phyloP scores from a whole-genome alignment of 2,329 filamentous ascomycete species.

The Leptodontidium sp. region DNA sequence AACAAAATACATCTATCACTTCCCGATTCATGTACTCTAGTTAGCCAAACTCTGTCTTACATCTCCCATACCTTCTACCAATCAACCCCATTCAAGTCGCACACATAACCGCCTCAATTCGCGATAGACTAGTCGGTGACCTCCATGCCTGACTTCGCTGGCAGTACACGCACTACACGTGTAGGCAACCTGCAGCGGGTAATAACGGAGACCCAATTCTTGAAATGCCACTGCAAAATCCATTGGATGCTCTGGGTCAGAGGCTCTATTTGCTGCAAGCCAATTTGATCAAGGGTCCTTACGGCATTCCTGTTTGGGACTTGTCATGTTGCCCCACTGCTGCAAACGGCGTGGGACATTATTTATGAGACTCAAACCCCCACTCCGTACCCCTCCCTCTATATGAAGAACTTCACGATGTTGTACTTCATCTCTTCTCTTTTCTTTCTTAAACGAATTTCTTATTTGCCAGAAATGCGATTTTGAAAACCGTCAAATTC shows the following conservation, averaged over 20 bases:
- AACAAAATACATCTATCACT: constrained; percentile 5
- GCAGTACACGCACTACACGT: neutral
- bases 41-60: constrained; percentile 1
- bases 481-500: neutral
- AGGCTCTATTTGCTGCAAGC: constrained; percentile 1
- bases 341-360: neutral
- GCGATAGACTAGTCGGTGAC: neutral
- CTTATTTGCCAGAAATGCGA: neutral
- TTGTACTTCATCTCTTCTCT: neutral
- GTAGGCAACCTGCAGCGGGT: constrained; percentile 9
- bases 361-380: neutral
- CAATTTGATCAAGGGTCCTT: constrained; percentile 7
- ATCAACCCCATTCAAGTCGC: neutral
- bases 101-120: neutral
- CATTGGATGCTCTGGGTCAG: neutral
- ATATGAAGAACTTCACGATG: neutral
- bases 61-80: neutral
- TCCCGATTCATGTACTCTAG: neutral
- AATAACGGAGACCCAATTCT: constrained; percentile 1
- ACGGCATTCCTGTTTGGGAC: constrained; percentile 12
- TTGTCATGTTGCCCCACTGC: constrained; percentile 1
- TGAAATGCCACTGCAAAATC: neutral
- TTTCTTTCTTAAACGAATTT: neutral
- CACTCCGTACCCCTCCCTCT: constrained; percentile 1
- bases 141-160: constrained; percentile 1